phyloP scores from a whole-genome alignment of 371 early-diverging fungal species.

The Zopfochytrium polystomum region DNA sequence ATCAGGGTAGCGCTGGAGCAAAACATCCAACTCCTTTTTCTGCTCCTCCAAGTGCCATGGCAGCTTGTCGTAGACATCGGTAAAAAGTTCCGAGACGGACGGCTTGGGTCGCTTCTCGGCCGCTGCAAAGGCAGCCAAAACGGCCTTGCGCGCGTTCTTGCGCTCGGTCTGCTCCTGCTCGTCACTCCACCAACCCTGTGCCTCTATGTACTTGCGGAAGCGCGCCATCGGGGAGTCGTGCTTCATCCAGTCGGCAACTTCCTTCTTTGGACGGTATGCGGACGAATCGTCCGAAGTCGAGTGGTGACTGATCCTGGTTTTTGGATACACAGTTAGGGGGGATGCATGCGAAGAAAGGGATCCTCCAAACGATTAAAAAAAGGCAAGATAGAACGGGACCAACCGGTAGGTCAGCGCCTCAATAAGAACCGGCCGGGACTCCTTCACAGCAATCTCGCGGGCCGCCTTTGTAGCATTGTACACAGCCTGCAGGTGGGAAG shows the following conservation, averaged over 20 bases:
- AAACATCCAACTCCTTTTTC: slow-evolving; percentile 67
- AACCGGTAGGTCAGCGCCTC: slow-evolving; percentile 95
- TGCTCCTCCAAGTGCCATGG: slow-evolving; percentile 75
- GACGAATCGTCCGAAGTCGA: slow-evolving; percentile 96
- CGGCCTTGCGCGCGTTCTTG: slow-evolving; percentile 57
- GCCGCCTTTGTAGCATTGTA: slow-evolving; percentile 89
- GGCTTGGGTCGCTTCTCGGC: slow-evolving; percentile 92
- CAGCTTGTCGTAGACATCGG: slow-evolving; percentile 89
- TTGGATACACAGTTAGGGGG: background rate
- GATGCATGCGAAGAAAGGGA: background rate
- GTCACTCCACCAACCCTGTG: slow-evolving; percentile 79
- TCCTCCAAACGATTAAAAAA: background rate
- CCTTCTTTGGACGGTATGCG: slow-evolving; percentile 86
- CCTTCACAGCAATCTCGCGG: slow-evolving; percentile 70
- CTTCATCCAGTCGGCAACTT: slow-evolving; percentile 88
- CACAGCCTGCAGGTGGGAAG: slow-evolving; percentile 59
- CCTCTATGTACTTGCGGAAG: slow-evolving; percentile 84
- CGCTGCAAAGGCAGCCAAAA: slow-evolving; percentile 72
- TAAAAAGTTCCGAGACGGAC: slow-evolving; percentile 74
- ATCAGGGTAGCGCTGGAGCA: slow-evolving; percentile 84
- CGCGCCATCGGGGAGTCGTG: slow-evolving; percentile 88
- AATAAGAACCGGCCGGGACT: slow-evolving; percentile 86
- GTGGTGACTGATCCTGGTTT: slow-evolving; percentile 81
- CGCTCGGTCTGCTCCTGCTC: slow-evolving; percentile 59
- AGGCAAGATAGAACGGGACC: background rate